Evolutionary conservation across 2,329 filamentous ascomycete species (phyloP), one percentile per base, ranked within the genome.

Genomic region (Emergomyces orientalis): DNA sequence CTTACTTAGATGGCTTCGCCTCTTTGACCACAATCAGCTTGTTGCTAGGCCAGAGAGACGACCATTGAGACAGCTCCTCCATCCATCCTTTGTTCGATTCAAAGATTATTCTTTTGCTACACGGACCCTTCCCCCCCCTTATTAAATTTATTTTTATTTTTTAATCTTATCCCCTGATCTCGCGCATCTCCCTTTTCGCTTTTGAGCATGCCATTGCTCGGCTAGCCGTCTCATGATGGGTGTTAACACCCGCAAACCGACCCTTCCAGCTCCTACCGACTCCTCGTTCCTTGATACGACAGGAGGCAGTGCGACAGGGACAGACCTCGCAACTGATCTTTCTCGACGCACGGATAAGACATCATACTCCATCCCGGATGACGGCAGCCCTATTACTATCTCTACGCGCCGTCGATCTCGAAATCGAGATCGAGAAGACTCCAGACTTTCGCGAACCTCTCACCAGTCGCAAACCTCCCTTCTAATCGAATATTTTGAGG

Each of bases 401-500:
- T 87, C 88, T 73, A 96, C 93, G 54, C 72, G 72, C 65, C 74
- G 72, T 62, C 65, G 67, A 57, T 66, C 67, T 30, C 70, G 68
- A 58, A 72, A 74, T 65, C 73, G 76, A 84, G 86, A 77, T 69
- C 87, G 85, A 74, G 85, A 82, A 83, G 76, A 73, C 47, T 71
- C 74, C 65, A 82, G 77, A 66, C 77, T 83, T 63, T 80, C 80
- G 76, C 81, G 76, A 73, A 27, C 57, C 71, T 72, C 77, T 72
- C 75, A 83, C 54, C 76, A 84, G 69, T 96, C 90, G 55, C 91
- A 96, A 78, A 96, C 92, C 45, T 95, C 90, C 63, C 82, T 97
- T 68, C 81, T 97, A 70, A 97, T 97, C 71, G 92, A 97, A 78
- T 96, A 96, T 76, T 97, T 95, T 71, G 92, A 96, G 77, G 89